Evolutionary conservation across 78 protist genomes (phyloP), one percentile per base, ranked within the genome.

Genomic region (Dictyostelium capitatum): DNA sequence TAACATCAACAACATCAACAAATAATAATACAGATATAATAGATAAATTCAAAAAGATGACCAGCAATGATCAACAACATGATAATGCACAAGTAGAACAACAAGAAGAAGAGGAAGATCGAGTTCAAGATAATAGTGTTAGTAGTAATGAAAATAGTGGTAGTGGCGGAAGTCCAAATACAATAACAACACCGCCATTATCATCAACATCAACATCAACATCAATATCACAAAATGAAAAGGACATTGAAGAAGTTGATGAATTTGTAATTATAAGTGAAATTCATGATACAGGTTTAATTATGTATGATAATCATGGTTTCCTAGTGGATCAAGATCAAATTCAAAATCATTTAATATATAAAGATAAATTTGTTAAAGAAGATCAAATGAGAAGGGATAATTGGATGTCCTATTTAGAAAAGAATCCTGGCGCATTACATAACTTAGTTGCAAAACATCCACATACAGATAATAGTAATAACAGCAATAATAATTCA

Each of bases 241-340:
- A 50, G n/a, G 82, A 77, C 28, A 20, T n/a, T 53, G 56, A 20
- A 77, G 69, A 32, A 25, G 56, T 32, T 37, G 83, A 79, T 17
- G 83, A 79, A 20, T 79, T 79, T 79, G 83, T 79, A 8, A 79
- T 79, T 56, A 79, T 79, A 17, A 51, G 56, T 32, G 56, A 54
- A 11, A 17, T 43, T 54, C 37, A 43, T 54, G 65, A 79, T 20
- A 28, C 50, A 14, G 83, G 70, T 17, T 32, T 56, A 37, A 20
- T 79, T 12, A 69, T 82, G 43, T 87, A 77, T 64, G 93, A 87
- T 64, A 87, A 69, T 62, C 78, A 77, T 77, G 93, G 93, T 15
- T 87, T 87, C 72, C 25, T 87, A 28, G 79, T 87, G 6, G 93
- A 87, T 1, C 93, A 74, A 53, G 93, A 87, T 20, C 70, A 75